phyloP scores from a whole-genome alignment of 2,329 filamentous ascomycete species.

The Ceratocystis variospora region DNA sequence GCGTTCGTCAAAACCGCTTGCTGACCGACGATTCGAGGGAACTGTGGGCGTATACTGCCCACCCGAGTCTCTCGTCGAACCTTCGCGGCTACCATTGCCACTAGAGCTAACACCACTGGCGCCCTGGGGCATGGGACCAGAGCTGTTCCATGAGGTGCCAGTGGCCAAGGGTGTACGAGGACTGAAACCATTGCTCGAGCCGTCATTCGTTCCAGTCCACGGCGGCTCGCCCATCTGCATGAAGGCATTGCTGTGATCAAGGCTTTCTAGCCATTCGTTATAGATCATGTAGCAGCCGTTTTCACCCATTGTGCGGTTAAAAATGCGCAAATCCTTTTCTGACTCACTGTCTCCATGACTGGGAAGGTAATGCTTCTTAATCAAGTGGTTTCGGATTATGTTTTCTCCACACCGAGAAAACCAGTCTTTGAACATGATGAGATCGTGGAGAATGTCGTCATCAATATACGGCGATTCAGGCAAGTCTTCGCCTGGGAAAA shows the following conservation, averaged over 20 bases:
- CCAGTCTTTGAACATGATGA: slow-evolving; percentile 11
- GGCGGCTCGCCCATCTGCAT: slow-evolving; percentile 7
- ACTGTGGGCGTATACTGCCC: neutral
- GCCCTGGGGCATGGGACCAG: neutral
- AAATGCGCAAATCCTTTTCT: slow-evolving; percentile 3
- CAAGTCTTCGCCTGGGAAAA: neutral
- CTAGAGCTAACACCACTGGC: neutral
- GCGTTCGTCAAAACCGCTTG: slow-evolving; percentile 2
- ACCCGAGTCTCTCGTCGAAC: neutral
- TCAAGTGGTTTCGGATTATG: neutral
- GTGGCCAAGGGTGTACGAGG: slow-evolving; percentile 10
- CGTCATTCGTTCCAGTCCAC: slow-evolving; percentile 2
- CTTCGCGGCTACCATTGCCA: neutral
- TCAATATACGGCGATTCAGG: slow-evolving; percentile 2
- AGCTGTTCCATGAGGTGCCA: slow-evolving; percentile 7
- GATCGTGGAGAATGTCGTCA: slow-evolving; percentile 1
- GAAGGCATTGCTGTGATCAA: neutral
- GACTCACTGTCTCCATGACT: neutral
- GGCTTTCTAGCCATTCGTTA: slow-evolving; percentile 6
- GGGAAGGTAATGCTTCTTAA: neutral
- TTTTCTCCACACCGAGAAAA: neutral
- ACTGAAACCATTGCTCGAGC: slow-evolving; percentile 11
- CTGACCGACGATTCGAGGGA: neutral
- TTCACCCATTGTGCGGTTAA: slow-evolving; percentile 9
- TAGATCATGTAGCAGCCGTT: slow-evolving; percentile 5